Evolutionary conservation across 169 alveolate genomes (phyloP), one percentile per base, ranked within the genome.

Genomic region (Babesia bovis): DNA sequence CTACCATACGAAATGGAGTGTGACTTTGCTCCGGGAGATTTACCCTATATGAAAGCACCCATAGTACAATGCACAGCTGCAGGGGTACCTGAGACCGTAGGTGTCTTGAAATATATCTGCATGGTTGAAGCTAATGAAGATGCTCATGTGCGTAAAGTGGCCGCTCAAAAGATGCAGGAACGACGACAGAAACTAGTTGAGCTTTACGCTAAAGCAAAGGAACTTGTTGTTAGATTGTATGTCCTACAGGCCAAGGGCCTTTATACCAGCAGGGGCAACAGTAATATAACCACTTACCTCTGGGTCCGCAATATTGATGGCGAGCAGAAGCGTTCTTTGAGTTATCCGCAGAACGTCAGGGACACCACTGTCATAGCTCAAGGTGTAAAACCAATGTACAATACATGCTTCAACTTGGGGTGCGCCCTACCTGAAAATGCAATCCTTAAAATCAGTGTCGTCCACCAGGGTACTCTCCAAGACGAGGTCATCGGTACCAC

Each of bases 401-500:
- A 94, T 71, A 82, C 85, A 51, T 93, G 94, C 67, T 94, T 83
- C 70, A 90, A 85, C 50, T 76, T 94, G 28, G 91, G 92, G 44
- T 92, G 96, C 70, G 81, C 93, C n/a, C 85, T 94, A 9, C 97
- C 97, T 7, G 95, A 91, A 44, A 90, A 90, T 61, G 77, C 94
- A 0, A 86, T 93, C 12, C 90, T 93, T n/a, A 93, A 90, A 74
- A 86, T 91, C 30, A 77, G 91, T 36, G 74, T 94, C 45, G 91
- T 94, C 86, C 90, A 90, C 32, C 85, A 84, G 79, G 95, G 96
- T 30, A 66, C 95, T 15, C 42, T 92, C 38, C 61, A 89, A 30
- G 97, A 94, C 56, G 96, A 92, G 65, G 71, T 84, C 35, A 91
- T 94, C 44, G 97, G 97, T 12, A 85, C 90, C 45, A 92, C 97